Conservation (phyloP, 352 stramenopile species). For the Globisporangium cylindrosporum region DNA sequence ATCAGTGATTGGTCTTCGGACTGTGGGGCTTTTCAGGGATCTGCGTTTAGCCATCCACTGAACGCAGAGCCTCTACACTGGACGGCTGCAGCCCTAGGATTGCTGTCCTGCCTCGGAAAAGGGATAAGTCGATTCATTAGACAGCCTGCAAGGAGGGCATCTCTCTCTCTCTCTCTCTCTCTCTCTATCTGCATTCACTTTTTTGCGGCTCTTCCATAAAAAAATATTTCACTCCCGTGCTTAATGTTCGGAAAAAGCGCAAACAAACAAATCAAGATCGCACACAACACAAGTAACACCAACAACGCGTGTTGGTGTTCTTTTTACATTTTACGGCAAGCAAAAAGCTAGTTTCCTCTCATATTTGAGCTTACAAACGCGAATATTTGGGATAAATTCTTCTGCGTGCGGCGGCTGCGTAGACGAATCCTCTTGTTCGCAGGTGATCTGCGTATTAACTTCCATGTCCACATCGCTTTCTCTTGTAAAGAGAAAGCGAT, state of each 20-base stretch:
- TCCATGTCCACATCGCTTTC: not conserved
- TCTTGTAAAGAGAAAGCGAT: not conserved
- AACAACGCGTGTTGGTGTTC: not conserved
- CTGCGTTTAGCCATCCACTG: not conserved
- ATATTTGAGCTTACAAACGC: not conserved
- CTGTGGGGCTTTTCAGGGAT: not conserved
- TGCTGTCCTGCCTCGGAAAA: not conserved
- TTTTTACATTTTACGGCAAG: not conserved
- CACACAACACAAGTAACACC: not conserved
- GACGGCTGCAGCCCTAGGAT: not conserved
- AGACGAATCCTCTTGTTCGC: not conserved
- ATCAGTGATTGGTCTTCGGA: no score
- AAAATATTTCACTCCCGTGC: not conserved
- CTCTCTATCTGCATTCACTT: not conserved
- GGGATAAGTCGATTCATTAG: not conserved
- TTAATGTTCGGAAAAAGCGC: not conserved
- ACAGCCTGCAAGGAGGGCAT: not conserved
- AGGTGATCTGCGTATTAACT: not conserved
- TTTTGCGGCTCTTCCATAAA: not conserved
- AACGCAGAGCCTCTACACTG: not conserved
- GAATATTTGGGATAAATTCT: not conserved
- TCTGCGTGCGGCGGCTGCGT: not conserved
- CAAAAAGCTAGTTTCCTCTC: no score
- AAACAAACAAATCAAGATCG: no score
- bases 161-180: no score